Base-by-base conservation (phyloP, 1,284 basidiomycete species). In the Cryptococcus sp. region DNA sequence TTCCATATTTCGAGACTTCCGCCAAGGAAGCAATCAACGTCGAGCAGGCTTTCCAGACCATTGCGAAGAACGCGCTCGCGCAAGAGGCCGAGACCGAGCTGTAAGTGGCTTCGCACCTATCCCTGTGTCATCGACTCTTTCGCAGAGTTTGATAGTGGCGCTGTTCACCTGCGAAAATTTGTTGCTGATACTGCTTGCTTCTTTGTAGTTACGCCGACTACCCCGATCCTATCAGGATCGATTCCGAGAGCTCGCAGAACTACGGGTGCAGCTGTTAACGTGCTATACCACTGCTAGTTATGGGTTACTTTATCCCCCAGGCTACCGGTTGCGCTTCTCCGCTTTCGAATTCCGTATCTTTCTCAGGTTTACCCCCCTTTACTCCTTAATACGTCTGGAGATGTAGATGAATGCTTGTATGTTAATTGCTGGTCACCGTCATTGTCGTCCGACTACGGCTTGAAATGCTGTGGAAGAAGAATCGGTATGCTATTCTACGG, bases 1-100 rank as follows among this genome's bases (percentile, higher is more conserved):
- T 99, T 69, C 96, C 96, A 16, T 99, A 99, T 81, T 99, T 99
- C 80, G 96, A 99, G 82, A 99, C 96, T 1, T 98, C 95, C 11
- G 96, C 96, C 46, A 99, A 99, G 82, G 96, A 99, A 80, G 95
- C 96, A 19, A 98, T 99, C 84, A 99, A 99, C 72, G 95, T 99
- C 58, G 96, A 99, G 78, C 94, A 98, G 80, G 96, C 96, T 5
- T 99, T 99, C 88, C 94, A 97, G 80, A 97, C 95, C 3, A 95
- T 98, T 64, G 95, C 95, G 17, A 94, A 95, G 87, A 98, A 97
- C 75, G 96, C 96, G 3, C 81, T 99, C 65, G 91, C 93, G 76
- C 95, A 97, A 81, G 96, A 97, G 79, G 88, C 90, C 54, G 95
- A 98, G 78, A 92, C 93, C 62, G 93, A 97, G 77, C 80, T 97